Evolutionary conservation across 164 flowering plant genomes (phyloP).

Genomic region (Stephania cephalantha): DNA sequence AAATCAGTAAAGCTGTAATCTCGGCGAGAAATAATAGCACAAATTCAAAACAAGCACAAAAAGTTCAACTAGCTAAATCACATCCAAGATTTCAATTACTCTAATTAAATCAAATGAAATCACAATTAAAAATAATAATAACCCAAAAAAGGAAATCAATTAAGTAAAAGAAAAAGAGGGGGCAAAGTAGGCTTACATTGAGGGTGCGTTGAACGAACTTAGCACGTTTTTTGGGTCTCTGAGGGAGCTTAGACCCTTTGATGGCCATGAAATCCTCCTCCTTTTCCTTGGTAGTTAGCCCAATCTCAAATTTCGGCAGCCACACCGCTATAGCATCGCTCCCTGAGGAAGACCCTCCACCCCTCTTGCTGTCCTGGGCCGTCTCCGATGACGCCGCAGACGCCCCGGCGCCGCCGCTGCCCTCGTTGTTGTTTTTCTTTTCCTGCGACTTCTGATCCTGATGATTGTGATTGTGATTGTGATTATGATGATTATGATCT

Average conservation of each 20-base stretch:
- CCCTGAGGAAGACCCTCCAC: constrained; percentile 67
- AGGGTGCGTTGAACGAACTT: constrained; percentile 79
- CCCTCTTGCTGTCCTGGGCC: constrained; percentile 51
- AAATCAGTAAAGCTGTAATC: neutral
- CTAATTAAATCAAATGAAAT: neutral
- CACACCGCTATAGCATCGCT: constrained; percentile 55
- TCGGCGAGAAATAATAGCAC: constrained; percentile 4
- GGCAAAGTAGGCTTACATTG: constrained; percentile 45
- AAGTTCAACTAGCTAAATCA: too few relatives aligned
- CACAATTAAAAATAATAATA: too few relatives aligned
- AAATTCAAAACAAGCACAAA: too few relatives aligned
- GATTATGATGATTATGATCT: constrained; percentile 16
- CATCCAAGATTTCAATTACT: too few relatives aligned
- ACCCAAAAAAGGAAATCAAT: neutral
- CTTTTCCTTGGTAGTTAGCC: constrained; percentile 80
- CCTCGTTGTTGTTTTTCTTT: constrained; percentile 10
- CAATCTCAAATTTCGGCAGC: constrained; percentile 82
- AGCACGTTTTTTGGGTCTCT: constrained; percentile 88
- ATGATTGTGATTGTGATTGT: constrained; percentile 17
- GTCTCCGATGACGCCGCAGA: constrained; percentile 65
- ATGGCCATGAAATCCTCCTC: constrained; percentile 91
- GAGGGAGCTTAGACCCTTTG: constrained; percentile 88
- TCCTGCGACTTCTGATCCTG: constrained; percentile 11
- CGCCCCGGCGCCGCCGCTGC: constrained; percentile 36
- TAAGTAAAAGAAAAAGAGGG: neutral